A percentile compares a stretch with the other conserved stretches of the same genome.
These are phyloP conservation scores for Onygena corvina DNA, from an alignment of 2,329 filamentous ascomycete species.

Conservation along the genomic window DNA sequence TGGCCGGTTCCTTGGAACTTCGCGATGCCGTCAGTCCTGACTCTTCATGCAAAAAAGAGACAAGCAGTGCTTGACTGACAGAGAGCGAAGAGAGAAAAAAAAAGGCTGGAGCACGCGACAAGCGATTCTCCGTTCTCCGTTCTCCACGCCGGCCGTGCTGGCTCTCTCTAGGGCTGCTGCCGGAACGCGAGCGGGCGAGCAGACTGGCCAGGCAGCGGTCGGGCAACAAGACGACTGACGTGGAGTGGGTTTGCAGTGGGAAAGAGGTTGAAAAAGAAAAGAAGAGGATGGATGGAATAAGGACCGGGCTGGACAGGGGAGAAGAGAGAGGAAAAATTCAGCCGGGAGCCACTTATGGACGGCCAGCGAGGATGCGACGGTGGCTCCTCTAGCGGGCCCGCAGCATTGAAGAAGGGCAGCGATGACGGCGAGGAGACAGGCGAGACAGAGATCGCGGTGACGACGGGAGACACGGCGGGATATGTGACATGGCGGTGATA, in stretches of 20 bases:
- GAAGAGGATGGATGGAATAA: conserved; percentile 22
- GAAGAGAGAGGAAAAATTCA: conserved; percentile 14
- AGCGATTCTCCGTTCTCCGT: too few relatives aligned
- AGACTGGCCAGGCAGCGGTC: not conserved
- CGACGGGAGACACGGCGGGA: not conserved
- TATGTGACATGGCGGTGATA: conserved; percentile 3
- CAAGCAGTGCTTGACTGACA: not conserved
- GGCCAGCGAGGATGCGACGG: not conserved
- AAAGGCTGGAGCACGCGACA: not conserved
- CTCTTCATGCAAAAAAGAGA: not conserved
- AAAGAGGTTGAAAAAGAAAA: conserved; percentile 12
- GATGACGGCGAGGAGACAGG: not conserved
- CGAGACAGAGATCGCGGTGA: not conserved
- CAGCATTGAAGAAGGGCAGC: not conserved
- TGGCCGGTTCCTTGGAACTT: not conserved
- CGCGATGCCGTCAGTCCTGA: not conserved
- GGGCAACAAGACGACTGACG: conserved; percentile 10
- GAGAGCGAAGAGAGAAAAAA: not conserved
- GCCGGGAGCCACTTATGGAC: not conserved
- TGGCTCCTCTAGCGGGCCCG: not conserved
- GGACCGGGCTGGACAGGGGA: conserved; percentile 19
- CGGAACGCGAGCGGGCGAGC: not conserved
- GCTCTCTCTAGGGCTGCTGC: not conserved
- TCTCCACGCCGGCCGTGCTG: not conserved
- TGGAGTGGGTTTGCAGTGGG: conserved; percentile 1